Base-by-base conservation (phyloP, 2,329 filamentous ascomycete species). In the Tympanopsis confertula region DNA sequence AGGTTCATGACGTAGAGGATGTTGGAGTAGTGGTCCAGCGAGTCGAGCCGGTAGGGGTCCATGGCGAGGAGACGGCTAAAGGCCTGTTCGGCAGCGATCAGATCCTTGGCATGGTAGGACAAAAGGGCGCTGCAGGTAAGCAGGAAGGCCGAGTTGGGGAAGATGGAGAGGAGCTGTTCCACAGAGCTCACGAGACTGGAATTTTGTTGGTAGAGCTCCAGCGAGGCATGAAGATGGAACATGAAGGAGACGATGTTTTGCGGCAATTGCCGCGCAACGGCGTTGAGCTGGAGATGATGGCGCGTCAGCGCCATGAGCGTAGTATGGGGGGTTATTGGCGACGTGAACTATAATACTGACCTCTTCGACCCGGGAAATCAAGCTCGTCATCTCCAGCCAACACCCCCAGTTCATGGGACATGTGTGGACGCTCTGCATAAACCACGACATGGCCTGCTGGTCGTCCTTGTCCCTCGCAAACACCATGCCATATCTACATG, bases 371-470 rank as follows among this genome's bases (percentile, higher is more conserved):
- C 82, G 78, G 24, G 77, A 75, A 42, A 94, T 74, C 19, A 96
- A 67, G 28, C 79, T 79, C 3, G 84, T 85, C 56, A 98, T 74
- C 61, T 98, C 91, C 41, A 91, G 72, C 91, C 91, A 98, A 43
- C 87, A 88, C 5, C 87, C 86, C 91, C 91, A 98, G 53, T 96
- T 94, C 73, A 88, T 94, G 1, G 87, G 85, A 50, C 87, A 94
- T 29, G 86, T 65, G 54, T 93, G 84, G 7, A 95, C 85, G 52
- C 88, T 94, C 44, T 78, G 74, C 37, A 95, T 68, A n/a, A 98
- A 69, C 71, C 84, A 94, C 44, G 83, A 76, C 57, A 89, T 79
- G 2, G 91, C 91, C 42, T 83, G 71, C 33, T 79, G 71, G 47
- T 94, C 87, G 49, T 91, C 95, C 59, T 94, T 94, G 43, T 88